Base-by-base conservation (phyloP, 331 rosid genomes). In the Malus hybrid region DNA sequence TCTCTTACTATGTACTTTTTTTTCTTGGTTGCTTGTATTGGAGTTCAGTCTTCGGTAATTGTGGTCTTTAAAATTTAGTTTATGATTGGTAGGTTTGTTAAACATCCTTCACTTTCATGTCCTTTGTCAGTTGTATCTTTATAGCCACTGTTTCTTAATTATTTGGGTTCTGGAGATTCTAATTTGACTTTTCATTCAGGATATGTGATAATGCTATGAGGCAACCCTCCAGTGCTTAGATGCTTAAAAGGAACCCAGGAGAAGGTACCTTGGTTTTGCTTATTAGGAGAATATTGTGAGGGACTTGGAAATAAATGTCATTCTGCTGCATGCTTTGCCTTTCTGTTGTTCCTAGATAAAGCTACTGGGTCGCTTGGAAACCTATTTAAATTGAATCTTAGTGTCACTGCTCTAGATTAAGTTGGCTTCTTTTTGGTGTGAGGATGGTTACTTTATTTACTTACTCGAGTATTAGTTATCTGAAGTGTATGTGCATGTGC, bases 181-280 rank as follows among this genome's bases (percentile, higher is more conserved):
- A 85, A 96, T 89, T 81, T 80, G 75, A 70, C 88, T 86, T 93
- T 93, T 93, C 91, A 85, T 90, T 89, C 99, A 96, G 99, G 99
- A 88, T 82, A 54, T 85, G 80, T 87, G 73, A 84, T 92, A 87
- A 75, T 84, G 96, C 91, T 89, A 83, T 87, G 93, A 86, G 90
- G 96, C 94, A 89, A 83, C 88, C 90, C 91, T 90, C 82, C 91
- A 81, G 87, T 90, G 90, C 93, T 89, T 95, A 85, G 90, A 80
- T 95, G 99, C 96, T 85, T 84, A 69, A 59, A 86, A 81, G 96
- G 98, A 88, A 90, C 87, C 83, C 93, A 77, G 96, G 93, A 92
- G 99, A 96, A 96, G 99, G 99, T 96, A 96, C 89, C 97, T 86
- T 89, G 91, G 98, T 77, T 92, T 89, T 52, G 96, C 87, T 87